Percentiles rank a stretch among this genome's conserved stretches.
These are phyloP conservation scores for Fusarium sp. DNA, from an alignment of 2,329 filamentous ascomycete genomes.

Conservation along the genomic window DNA sequence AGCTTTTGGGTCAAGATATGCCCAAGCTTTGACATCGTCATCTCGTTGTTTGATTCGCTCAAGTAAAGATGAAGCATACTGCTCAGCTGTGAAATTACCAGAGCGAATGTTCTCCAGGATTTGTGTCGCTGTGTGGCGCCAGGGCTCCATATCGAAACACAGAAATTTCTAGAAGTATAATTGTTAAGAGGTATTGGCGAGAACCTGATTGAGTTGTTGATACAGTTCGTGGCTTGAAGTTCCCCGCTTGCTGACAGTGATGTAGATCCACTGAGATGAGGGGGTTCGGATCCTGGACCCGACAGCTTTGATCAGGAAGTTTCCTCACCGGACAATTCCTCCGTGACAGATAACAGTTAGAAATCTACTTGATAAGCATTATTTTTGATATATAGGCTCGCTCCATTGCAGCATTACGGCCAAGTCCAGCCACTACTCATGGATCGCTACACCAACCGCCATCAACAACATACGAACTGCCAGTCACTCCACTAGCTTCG, in stretches of 20 bases:
- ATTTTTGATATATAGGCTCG: rapidly evolving
- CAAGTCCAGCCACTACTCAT: neutral
- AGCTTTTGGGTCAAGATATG: constrained; percentile 52
- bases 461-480: constrained; percentile 50
- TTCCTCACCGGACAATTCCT: neutral
- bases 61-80: constrained; percentile 60
- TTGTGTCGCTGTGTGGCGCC: constrained; percentile 52
- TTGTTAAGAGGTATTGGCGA: rapidly evolving
- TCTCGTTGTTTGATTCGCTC: constrained; percentile 55
- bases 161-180: rapidly evolving
- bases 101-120: constrained; percentile 49
- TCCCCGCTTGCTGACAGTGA: constrained; percentile 6
- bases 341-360: neutral
- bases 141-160: neutral
- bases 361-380: neutral
- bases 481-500: constrained; percentile 58
- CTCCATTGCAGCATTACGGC: too few species aligned
- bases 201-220: too few species aligned
- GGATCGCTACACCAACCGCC: constrained; percentile 45
- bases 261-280: constrained; percentile 7
- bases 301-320: neutral
- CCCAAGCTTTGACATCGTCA: constrained; percentile 59
- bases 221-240: neutral
- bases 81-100: constrained; percentile 57
- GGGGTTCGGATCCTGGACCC: neutral